Conservation (phyloP, 1,284 basidiomycete species). For the Ganoderma multipileum region DNA sequence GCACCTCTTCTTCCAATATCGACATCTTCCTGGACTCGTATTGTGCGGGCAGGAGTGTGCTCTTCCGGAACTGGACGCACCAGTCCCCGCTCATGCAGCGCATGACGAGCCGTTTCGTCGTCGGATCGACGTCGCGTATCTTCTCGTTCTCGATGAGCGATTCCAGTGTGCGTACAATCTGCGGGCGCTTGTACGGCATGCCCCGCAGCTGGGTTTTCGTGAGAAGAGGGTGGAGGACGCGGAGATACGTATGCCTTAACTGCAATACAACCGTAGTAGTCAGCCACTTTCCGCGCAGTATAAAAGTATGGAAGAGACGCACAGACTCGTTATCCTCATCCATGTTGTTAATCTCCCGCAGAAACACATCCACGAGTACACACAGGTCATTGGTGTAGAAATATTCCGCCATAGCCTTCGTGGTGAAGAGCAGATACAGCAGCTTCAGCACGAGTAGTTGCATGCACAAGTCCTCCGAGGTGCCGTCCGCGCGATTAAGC, state of each 20-base stretch:
- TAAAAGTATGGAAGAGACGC: slow-evolving; percentile 47
- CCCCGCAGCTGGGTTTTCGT: slow-evolving; percentile 92
- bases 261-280: slow-evolving; percentile 40
- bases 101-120: slow-evolving; percentile 92
- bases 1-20: slow-evolving; percentile 26
- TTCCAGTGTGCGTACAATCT: slow-evolving; percentile 87
- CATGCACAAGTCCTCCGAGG: slow-evolving; percentile 92
- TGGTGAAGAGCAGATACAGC: slow-evolving; percentile 94
- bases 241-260: slow-evolving; percentile 96
- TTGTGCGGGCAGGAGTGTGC: slow-evolving; percentile 31
- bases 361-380: slow-evolving; percentile 95
- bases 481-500: slow-evolving; percentile 90
- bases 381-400: slow-evolving; percentile 98
- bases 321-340: slow-evolving; percentile 95
- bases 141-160: slow-evolving; percentile 77
- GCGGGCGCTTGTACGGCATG: slow-evolving; percentile 90
- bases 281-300: not conserved
- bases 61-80: slow-evolving; percentile 73
- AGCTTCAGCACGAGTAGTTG: slow-evolving; percentile 95
- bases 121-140: slow-evolving; percentile 84
- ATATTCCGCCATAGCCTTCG: slow-evolving; percentile 91
- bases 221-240: slow-evolving; percentile 94
- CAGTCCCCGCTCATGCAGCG: slow-evolving; percentile 89
- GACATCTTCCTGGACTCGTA: slow-evolving; percentile 38
- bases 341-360: slow-evolving; percentile 89